Percentiles rank a stretch among this genome's conserved stretches.
Evolutionary conservation across 23 red algal genomes (phyloP).

Genomic region (Gracilaria vermiculophylla): DNA sequence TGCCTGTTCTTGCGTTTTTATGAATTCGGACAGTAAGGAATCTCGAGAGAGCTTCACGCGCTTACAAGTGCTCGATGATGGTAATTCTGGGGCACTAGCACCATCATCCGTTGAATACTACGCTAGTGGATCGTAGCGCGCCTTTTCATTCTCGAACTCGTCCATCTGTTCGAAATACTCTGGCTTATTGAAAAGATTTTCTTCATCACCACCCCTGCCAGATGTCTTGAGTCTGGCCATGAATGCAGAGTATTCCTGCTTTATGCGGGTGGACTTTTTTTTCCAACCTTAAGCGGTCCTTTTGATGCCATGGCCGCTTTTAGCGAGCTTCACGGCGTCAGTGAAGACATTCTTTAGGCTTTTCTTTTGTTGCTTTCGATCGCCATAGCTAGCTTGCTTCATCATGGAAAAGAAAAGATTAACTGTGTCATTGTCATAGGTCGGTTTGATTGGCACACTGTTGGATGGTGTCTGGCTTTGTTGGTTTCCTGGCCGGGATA

Average conservation of each 20-base stretch:
- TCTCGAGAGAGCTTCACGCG: background rate
- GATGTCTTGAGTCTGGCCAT: background rate
- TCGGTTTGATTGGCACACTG: too few species aligned
- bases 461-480: too few species aligned
- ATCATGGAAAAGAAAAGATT: too few species aligned
- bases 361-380: conserved; percentile 4
- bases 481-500: too few species aligned
- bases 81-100: background rate
- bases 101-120: background rate
- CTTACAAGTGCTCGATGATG: background rate
- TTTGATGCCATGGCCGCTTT: background rate
- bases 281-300: background rate
- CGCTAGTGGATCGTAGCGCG: background rate
- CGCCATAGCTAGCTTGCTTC: background rate
- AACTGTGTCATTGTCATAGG: too few species aligned
- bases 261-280: conserved; percentile 17
- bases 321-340: background rate
- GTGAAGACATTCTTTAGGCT: conserved; percentile 30
- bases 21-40: background rate
- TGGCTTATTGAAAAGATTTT: too few species aligned
- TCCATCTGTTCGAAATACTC: too few species aligned
- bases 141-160: background rate
- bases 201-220: too few species aligned
- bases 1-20: background rate
- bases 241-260: background rate